These are phyloP conservation scores for Leccinum sublutescens DNA, from an alignment of 768 basidiomycete genomes.

Conservation along the genomic window DNA sequence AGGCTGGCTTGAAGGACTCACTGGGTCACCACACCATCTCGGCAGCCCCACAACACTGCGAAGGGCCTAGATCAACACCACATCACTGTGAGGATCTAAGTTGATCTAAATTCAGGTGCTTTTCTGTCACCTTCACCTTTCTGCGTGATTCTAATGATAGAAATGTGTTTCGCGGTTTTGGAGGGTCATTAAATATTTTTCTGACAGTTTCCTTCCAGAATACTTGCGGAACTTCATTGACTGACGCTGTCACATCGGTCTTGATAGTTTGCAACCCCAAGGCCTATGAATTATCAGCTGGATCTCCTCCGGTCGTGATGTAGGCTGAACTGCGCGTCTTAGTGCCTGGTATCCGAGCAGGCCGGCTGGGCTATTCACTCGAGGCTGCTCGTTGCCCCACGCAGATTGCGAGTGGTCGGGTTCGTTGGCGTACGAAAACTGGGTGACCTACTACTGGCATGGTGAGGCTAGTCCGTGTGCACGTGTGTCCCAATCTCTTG, in stretches of 20 bases:
- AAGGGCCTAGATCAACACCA: conserved; percentile 9
- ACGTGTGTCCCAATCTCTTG: too few species aligned
- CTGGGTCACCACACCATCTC: conserved; percentile 15
- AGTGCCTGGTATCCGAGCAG: not conserved
- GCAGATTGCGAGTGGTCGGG: conserved; percentile 13
- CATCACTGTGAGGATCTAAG: conserved; percentile 6
- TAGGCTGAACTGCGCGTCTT: not conserved
- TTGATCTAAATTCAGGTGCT: conserved; percentile 12
- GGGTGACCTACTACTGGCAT: conserved; percentile 2
- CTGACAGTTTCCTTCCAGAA: conserved; percentile 14
- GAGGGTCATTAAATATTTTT: conserved; percentile 1
- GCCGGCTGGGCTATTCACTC: conserved; percentile 3
- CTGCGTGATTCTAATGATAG: conserved; percentile 8
- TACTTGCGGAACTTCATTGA: conserved; percentile 2
- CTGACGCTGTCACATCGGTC: conserved; percentile 1
- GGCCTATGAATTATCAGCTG: not conserved
- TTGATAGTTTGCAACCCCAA: conserved; percentile 8
- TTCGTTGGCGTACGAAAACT: conserved; percentile 16
- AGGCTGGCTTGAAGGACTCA: conserved; percentile 5
- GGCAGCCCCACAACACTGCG: conserved; percentile 15
- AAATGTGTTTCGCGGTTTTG: conserved; percentile 1
- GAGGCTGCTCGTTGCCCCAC: conserved; percentile 11
- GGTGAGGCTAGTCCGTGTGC: not conserved
- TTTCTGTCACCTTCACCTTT: conserved; percentile 7
- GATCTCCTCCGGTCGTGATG: not conserved